A percentile compares a stretch with the other conserved stretches of the same genome.
Conservation (phyloP, 208 protist species). For the Vickermania ingenoplastis region DNA sequence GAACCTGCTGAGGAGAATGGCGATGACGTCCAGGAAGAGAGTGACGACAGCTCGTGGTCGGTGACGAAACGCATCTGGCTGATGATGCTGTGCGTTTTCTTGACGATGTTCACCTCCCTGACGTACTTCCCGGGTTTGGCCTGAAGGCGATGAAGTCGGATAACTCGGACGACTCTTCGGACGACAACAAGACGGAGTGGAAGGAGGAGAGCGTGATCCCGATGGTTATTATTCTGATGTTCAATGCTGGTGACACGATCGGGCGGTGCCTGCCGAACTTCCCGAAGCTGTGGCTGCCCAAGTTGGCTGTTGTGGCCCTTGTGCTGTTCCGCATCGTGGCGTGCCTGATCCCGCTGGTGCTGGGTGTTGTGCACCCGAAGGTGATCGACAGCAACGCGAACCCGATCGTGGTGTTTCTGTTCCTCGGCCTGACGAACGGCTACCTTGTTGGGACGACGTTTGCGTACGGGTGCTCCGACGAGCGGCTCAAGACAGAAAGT, state of each 20-base stretch:
- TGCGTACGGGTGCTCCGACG: slow-evolving; percentile 22
- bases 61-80: slow-evolving; percentile 25
- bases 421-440: slow-evolving; percentile 25
- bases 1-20: background rate
- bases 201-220: slow-evolving; percentile 19
- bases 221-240: slow-evolving; percentile 32
- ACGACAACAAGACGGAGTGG: slow-evolving; percentile 5
- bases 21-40: background rate
- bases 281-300: slow-evolving; percentile 12
- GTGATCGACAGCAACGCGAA: slow-evolving; percentile 28
- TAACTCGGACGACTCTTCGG: background rate
- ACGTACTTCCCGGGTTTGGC: slow-evolving; percentile 31
- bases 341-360: slow-evolving; percentile 23
- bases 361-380: slow-evolving; percentile 16
- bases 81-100: slow-evolving; percentile 23
- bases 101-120: slow-evolving; percentile 24
- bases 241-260: slow-evolving; percentile 18
- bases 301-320: slow-evolving; percentile 8
- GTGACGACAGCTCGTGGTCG: slow-evolving; percentile 8
- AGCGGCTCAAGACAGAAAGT: slow-evolving; percentile 14
- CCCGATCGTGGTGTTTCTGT: slow-evolving; percentile 25
- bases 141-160: slow-evolving; percentile 16
- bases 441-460: slow-evolving; percentile 29
- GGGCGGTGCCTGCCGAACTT: slow-evolving; percentile 21
- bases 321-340: slow-evolving; percentile 16